Base-by-base conservation (phyloP, 345 rosid genomes). In the Conringia planisiliqua region DNA sequence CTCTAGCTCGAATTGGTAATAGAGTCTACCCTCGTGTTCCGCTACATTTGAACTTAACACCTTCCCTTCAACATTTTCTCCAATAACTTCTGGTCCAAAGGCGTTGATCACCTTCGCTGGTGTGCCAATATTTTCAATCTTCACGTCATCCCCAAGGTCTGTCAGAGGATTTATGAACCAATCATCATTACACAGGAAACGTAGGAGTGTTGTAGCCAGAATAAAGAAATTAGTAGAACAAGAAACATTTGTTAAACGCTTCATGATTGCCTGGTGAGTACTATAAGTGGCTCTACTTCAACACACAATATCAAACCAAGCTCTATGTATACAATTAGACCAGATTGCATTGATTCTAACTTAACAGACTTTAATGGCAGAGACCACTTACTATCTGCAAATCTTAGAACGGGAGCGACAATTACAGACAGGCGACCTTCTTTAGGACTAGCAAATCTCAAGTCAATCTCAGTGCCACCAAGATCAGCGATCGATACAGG, bases 401-500 rank as follows among this genome's bases (percentile, higher is more conserved):
- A 93, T 84, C 98, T 84, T 20, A 83, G 87, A 80, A 93, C 97
- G 3, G 98, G 97, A 47, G 98, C 98, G n/a, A 93, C 98, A 43
- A 93, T 84, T 64, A 93, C 94, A 43, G 79, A 93, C 38, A 86
- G 46, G 0, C 94, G 92, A 54, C 98, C 98, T 84, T 91, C 88
- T 83, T 91, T 91, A 38, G 94, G 73, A 80, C 72, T 89, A 66
- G 85, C 88, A 75, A 93, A 93, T 86, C 98, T 87, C 76, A 93
- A 76, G 74, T 91, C 98, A 72, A 93, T 91, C 89, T 93, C 98
- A 0, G 97, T 93, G 51, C 98, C 98, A 55, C 97, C 98, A 36
- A 93, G 87, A 83, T 93, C 98, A 12, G 98, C 97, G 18, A 93
- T 93, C 4, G 98, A 93, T 44, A 93, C 97, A 0, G 98, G 98